Evolutionary conservation across 345 rosid genomes (phyloP).

Genomic region (Rhodomyrtus tomentosa): DNA sequence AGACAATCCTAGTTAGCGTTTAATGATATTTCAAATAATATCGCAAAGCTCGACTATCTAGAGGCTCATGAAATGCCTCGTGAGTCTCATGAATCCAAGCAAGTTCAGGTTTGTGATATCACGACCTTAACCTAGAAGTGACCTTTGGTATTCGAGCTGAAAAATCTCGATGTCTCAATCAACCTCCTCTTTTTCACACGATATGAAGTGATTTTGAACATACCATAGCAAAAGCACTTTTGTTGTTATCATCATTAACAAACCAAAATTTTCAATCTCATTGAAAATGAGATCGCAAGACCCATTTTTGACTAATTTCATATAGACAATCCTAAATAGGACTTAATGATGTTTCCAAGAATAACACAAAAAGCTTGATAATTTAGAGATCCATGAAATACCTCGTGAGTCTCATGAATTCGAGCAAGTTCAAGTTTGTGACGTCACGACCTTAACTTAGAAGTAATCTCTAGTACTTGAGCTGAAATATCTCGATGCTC

Average conservation of each 20-base stretch:
- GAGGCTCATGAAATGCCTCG: not conserved
- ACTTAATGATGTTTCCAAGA: not conserved
- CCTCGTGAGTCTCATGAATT: not conserved
- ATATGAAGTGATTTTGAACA: too few species aligned
- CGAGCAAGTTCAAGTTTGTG: not conserved
- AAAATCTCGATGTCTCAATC: too few species aligned
- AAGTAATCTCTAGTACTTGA: not conserved
- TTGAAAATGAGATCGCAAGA: not conserved
- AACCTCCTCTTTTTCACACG: too few species aligned
- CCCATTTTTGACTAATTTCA: too few species aligned
- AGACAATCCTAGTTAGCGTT: not conserved
- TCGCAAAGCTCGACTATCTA: not conserved
- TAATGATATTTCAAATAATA: not conserved
- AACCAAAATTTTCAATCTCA: not conserved
- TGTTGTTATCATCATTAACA: not conserved
- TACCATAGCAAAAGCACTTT: too few species aligned
- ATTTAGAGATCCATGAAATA: not conserved
- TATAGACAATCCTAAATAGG: too few species aligned
- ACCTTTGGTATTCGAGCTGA: too few species aligned
- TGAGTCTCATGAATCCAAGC: not conserved
- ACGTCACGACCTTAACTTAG: not conserved
- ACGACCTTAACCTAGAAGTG: not conserved
- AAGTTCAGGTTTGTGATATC: not conserved
- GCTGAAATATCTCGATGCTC: not conserved
- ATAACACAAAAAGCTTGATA: not conserved